Conservation (phyloP, 2,329 filamentous ascomycete genomes). For the Aulographum hederae region DNA sequence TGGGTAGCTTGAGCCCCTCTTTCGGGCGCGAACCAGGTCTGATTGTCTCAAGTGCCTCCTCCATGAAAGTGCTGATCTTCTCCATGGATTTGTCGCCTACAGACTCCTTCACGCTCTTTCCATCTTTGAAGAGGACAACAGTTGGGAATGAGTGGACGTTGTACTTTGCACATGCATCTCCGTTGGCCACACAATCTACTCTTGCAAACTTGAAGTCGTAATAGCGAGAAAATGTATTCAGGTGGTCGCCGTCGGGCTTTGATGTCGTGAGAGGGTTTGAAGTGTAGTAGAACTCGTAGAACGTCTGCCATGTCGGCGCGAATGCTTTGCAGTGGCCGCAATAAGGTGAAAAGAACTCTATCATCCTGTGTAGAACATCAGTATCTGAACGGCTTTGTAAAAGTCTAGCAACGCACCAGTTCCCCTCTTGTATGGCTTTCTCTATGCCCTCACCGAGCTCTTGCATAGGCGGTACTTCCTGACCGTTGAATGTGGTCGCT, state of each 20-base stretch:
- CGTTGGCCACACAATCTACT: conserved; percentile 71
- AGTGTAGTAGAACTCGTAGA: conserved; percentile 92
- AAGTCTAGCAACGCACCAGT: conserved; percentile 34
- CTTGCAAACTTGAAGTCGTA: conserved; percentile 82
- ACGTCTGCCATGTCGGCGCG: conserved; percentile 73
- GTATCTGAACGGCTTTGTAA: conserved; percentile 6
- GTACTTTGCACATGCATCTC: conserved; percentile 55
- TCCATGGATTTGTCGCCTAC: conserved; percentile 51
- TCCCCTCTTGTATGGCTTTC: conserved; percentile 43
- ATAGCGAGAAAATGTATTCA: conserved; percentile 57
- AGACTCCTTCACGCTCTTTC: conserved; percentile 44
- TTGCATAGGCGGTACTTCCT: conserved; percentile 45
- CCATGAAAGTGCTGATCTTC: conserved; percentile 50
- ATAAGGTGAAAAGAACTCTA: conserved; percentile 32
- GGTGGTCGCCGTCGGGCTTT: conserved; percentile 27
- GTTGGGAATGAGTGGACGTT: conserved; percentile 56
- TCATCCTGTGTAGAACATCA: conserved; percentile 15
- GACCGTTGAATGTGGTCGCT: conserved; percentile 37
- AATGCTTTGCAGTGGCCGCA: conserved; percentile 58
- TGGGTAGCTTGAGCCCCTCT: conserved; percentile 48
- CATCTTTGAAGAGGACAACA: conserved; percentile 65
- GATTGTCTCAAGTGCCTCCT: conserved; percentile 56
- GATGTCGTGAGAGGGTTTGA: conserved; percentile 45
- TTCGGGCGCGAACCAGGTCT: conserved; percentile 64
- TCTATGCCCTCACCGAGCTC: conserved; percentile 41